Base-by-base conservation (phyloP, 225 moss, liverwort and hornwort species). In the Marchantia polymorpha region DNA sequence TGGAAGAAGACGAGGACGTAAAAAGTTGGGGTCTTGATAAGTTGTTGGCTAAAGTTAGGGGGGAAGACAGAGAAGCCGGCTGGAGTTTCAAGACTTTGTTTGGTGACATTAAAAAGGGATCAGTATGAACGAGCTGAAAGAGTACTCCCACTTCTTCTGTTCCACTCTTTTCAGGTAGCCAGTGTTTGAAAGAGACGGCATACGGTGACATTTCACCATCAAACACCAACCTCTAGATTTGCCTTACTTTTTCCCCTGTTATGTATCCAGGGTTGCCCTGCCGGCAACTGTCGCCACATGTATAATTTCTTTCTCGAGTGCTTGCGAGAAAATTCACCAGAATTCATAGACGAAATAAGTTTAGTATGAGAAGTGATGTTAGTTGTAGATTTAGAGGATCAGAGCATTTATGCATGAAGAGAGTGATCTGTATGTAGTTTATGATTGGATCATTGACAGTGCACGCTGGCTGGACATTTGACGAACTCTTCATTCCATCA, bases 31-130 rank as follows among this genome's bases (percentile, higher is more conserved):
- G 95, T 74, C 88, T 95, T 47, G 93, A 93, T 26, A 85, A 90
- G 17, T 87, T 95, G 85, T 80, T 95, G 83, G 86, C 89, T 14
- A 99, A 93, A 88, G 91, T 93, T 80, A 86, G 90, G 23, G 87
- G 92, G 22, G 83, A 94, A 86, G 77, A 80, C 78, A 82, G 89
- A 80, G 76, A 83, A 48, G 80, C 79, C 52, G 86, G 91, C 13
- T 85, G 86, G 86, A 88, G 82, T 77, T 82, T 89, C 77, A 89
- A 89, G 78, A 80, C 80, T 8, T 80, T 89, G 22, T 89, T 89
- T 78, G 89, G 89, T 72, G 82, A 79, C 56, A 59, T 59, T 23
- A 53, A 73, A 54, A 82, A 82, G 77, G 70, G 65, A 73, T 52
- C 27, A 51, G 17, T 51, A 53, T 69, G 31, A 29, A 47, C 52